Evolutionary conservation across 345 rosid genomes (phyloP).

Genomic region (Ceriops zippeliana): DNA sequence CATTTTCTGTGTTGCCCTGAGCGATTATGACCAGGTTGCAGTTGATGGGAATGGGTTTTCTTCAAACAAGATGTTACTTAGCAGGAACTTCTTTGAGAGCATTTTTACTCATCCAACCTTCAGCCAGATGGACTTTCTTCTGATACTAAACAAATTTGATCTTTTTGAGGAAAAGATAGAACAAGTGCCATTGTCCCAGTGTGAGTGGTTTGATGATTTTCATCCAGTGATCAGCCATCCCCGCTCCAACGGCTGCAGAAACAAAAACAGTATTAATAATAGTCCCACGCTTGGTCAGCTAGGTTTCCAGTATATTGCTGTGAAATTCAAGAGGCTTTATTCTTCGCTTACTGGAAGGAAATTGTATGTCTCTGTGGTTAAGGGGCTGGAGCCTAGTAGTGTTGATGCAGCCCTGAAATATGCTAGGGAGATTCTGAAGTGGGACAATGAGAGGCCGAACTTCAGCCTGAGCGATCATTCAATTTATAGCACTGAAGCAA

Average conservation of each 20-base stretch:
- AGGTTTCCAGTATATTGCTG: constrained; percentile 75
- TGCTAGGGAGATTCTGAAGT: constrained; percentile 84
- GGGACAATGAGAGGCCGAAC: constrained; percentile 78
- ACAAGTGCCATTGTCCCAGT: constrained; percentile 50
- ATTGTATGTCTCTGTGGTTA: constrained; percentile 59
- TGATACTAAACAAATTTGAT: constrained; percentile 79
- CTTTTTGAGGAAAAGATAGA: constrained; percentile 82
- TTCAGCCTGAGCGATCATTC: constrained; percentile 55
- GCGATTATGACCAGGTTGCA: constrained; percentile 68
- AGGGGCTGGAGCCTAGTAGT: constrained; percentile 60
- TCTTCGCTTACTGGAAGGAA: constrained; percentile 65
- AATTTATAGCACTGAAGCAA: constrained; percentile 52
- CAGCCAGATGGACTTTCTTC: constrained; percentile 82
- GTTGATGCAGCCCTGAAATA: constrained; percentile 61
- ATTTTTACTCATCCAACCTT: constrained; percentile 79
- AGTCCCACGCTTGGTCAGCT: constrained; percentile 78
- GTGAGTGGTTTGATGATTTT: constrained; percentile 94
- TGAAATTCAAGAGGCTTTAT: constrained; percentile 82
- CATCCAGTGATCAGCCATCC: constrained; percentile 68
- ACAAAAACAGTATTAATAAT: constrained; percentile 47
- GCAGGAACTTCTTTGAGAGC: constrained; percentile 79
- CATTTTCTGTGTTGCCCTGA: constrained; percentile 74
- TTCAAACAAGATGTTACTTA: constrained; percentile 69
- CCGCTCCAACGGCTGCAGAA: constrained; percentile 37
- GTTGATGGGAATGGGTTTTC: constrained; percentile 45